phyloP scores from a whole-genome alignment of 768 basidiomycete genomes.

The Leccinum ochraceum region DNA sequence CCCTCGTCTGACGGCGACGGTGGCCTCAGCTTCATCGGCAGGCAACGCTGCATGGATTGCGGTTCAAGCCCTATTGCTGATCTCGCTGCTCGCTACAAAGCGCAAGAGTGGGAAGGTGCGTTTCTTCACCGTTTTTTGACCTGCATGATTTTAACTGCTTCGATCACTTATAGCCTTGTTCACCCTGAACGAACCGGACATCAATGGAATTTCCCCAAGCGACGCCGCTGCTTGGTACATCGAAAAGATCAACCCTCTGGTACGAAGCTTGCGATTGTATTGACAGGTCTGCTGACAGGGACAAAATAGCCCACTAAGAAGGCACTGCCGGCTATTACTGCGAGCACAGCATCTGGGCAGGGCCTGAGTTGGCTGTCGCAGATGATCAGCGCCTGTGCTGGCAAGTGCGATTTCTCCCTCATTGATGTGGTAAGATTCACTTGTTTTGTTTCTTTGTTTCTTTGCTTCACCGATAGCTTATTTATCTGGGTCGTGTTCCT shows the following conservation, averaged over 20 bases:
- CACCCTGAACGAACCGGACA: constrained; percentile 40
- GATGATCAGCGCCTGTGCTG: constrained; percentile 37
- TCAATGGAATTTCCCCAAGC: constrained; percentile 30
- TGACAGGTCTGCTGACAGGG: background rate
- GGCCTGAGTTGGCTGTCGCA: constrained; percentile 38
- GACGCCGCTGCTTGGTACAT: constrained; percentile 40
- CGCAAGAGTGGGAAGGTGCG: constrained; percentile 35
- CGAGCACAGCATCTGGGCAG: constrained; percentile 33
- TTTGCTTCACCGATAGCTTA: background rate
- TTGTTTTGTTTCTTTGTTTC: background rate
- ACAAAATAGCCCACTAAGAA: constrained; percentile 35
- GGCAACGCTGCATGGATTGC: constrained; percentile 41
- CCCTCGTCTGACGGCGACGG: constrained; percentile 37
- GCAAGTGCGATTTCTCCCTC: constrained; percentile 36
- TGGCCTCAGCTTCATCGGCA: constrained; percentile 40
- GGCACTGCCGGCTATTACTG: constrained; percentile 39
- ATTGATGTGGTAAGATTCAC: constrained; percentile 33
- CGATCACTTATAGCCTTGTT: constrained; percentile 29
- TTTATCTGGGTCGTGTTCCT: background rate
- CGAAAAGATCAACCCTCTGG: constrained; percentile 36
- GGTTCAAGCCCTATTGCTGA: constrained; percentile 36
- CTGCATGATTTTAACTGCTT: background rate
- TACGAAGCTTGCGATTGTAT: constrained; percentile 14
- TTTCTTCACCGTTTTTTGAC: background rate
- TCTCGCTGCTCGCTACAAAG: constrained; percentile 33